Evolutionary conservation across 371 early-diverging fungal species (phyloP), one percentile per base, ranked within the genome.

Genomic region (Rhizopus arrhizus): DNA sequence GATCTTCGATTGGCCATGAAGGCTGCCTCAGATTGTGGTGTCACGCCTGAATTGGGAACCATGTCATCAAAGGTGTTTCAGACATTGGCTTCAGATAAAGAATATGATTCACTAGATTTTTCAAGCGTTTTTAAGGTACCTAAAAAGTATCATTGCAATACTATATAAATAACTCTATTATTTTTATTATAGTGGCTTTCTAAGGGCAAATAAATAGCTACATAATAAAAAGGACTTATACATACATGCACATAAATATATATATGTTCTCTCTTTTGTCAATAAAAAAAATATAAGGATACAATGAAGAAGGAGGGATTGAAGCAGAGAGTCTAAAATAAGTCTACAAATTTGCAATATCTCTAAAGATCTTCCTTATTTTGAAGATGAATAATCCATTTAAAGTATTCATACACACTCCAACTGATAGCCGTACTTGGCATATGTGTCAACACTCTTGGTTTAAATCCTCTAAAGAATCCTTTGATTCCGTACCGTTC

Each of bases 361-460:
- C 11, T 49, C 11, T 36, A 13, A 47, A n/a, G 47, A 15, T 59
- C 33, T 60, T 52, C 33, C 5, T 42, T 49, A 45, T 51, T 57
- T 55, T 43, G 42, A n/a, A 47, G 56, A 42, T 67, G 62, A 13
- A 85, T 61, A 33, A 81, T 64, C 91, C 91, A 91, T 70, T 93
- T 93, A 60, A 91, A 89, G 61, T 91, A 93, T 68, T 93, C 93
- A 62, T 93, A 93, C 0, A 93, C 92, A 51, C 91, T 87, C 98
- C 98, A 97, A 73, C 92, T 90, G 41, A 97, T 90, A 16, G 96
- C 97, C 1, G 96, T 93, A 45, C 93, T 89, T 4, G 98, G 98
- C 84, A 95, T 87, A 69, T 94, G 89, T 12, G 91, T 85, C 50
- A 96, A 68, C 7, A 96, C 83, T 43, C 97, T 81, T 4, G 98